Evolutionary conservation across 2,329 filamentous ascomycete species (phyloP).

Genomic region (Pseudocercospora eumusae): DNA sequence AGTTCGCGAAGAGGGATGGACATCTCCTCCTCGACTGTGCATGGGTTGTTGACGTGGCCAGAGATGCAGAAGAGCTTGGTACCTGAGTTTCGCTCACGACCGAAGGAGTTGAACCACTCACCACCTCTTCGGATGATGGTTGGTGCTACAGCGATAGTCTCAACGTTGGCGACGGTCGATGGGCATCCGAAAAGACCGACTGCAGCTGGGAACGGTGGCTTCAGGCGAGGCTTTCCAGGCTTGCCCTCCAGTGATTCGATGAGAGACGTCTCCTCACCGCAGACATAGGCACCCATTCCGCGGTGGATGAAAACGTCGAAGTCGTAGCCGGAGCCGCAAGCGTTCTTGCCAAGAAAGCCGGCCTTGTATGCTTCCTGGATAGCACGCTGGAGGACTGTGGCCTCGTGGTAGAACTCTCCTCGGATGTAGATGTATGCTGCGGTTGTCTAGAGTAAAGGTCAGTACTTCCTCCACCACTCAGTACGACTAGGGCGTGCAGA

Average conservation of each 20-base stretch:
- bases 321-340: slow-evolving; percentile 93
- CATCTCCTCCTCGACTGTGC: slow-evolving; percentile 99
- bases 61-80: slow-evolving; percentile 99
- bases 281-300: slow-evolving; percentile 95
- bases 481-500: background rate
- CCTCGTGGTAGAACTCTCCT: slow-evolving; percentile 96
- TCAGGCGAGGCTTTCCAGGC: slow-evolving; percentile 95
- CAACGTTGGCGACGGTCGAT: slow-evolving; percentile 96
- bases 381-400: slow-evolving; percentile 85
- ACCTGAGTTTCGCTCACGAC: slow-evolving; percentile 91
- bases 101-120: slow-evolving; percentile 90
- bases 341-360: slow-evolving; percentile 96
- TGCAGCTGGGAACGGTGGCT: slow-evolving; percentile 96
- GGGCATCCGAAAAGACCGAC: slow-evolving; percentile 98
- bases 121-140: slow-evolving; percentile 93
- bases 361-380: slow-evolving; percentile 98
- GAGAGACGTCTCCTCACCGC: slow-evolving; percentile 95
- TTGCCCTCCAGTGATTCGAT: slow-evolving; percentile 99
- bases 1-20: slow-evolving; percentile 93
- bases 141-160: slow-evolving; percentile 91
- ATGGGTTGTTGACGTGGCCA: slow-evolving; percentile 97
- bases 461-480: background rate
- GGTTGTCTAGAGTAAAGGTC: slow-evolving; percentile 58
- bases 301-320: slow-evolving; percentile 97
- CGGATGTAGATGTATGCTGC: slow-evolving; percentile 99